Conservation (phyloP, 2,329 filamentous ascomycete genomes). For the Sarocladium kiliense region DNA sequence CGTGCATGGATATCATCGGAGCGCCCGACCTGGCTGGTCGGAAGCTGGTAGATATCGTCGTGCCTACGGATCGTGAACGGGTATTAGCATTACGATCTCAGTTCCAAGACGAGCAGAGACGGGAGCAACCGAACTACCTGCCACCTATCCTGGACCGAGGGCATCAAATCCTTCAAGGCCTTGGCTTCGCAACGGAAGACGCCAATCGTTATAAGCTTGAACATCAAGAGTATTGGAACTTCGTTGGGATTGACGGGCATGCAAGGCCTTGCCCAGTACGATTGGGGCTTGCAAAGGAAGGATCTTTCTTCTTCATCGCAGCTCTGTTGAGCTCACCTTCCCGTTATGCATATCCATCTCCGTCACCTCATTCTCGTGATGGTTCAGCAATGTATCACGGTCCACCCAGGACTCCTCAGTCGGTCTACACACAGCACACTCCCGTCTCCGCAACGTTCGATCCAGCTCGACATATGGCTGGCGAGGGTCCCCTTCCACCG, state of each 20-base stretch:
- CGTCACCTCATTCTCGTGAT: slow-evolving; percentile 40
- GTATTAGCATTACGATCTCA: slow-evolving; percentile 43
- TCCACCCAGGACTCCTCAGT: slow-evolving; percentile 22
- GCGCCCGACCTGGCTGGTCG: slow-evolving; percentile 40
- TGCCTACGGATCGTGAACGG: slow-evolving; percentile 46
- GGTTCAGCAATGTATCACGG: slow-evolving; percentile 34
- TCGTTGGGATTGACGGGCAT: slow-evolving; percentile 47
- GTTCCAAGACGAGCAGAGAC: slow-evolving; percentile 52
- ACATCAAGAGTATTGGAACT: slow-evolving; percentile 50
- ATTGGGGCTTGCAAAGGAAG: slow-evolving; percentile 53
- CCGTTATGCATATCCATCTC: slow-evolving; percentile 37
- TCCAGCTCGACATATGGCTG: slow-evolving; percentile 34
- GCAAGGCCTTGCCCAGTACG: slow-evolving; percentile 44
- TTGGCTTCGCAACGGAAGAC: slow-evolving; percentile 50
- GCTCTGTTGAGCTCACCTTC: slow-evolving; percentile 36
- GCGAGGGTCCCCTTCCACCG: slow-evolving; percentile 26
- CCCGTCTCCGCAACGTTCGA: slow-evolving; percentile 45
- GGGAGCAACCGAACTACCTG: slow-evolving; percentile 57
- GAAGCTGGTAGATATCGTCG: slow-evolving; percentile 50
- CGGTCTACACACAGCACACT: slow-evolving; percentile 36
- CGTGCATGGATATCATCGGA: slow-evolving; percentile 52
- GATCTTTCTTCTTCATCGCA: slow-evolving; percentile 59
- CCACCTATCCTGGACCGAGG: slow-evolving; percentile 57
- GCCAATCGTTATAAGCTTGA: slow-evolving; percentile 47
- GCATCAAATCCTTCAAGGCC: slow-evolving; percentile 47